Evolutionary conservation across 306 rosid species (phyloP).

Genomic region (Alnus glutinosa): DNA sequence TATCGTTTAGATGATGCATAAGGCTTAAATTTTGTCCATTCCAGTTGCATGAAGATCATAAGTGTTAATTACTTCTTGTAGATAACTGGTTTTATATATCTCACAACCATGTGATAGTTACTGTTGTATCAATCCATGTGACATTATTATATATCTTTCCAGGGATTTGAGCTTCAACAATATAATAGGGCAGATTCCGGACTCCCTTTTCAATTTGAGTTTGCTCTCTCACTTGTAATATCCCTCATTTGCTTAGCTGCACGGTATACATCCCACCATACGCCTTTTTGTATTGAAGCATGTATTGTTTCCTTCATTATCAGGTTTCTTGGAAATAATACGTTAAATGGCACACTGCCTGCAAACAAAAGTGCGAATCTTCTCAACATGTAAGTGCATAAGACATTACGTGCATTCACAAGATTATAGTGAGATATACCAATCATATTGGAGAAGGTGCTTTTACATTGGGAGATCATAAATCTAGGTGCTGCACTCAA

Average conservation of each 20-base stretch:
- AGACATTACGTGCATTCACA: background rate
- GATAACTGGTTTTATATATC: slow-evolving; percentile 3
- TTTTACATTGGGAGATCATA: background rate
- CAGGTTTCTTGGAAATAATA: too few species aligned
- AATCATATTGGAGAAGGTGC: background rate
- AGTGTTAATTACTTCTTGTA: background rate
- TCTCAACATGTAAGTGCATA: slow-evolving; percentile 53
- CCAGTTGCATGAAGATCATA: background rate
- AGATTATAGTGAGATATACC: background rate
- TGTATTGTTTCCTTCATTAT: too few species aligned
- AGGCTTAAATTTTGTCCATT: background rate
- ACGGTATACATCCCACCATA: slow-evolving; percentile 7
- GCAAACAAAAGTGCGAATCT: slow-evolving; percentile 51
- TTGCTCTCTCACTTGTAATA: slow-evolving; percentile 61
- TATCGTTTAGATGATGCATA: background rate
- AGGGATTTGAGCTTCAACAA: slow-evolving; percentile 96
- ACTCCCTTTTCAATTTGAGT: slow-evolving; percentile 66
- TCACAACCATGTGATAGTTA: background rate
- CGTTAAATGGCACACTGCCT: too few species aligned
- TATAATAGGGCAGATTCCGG: slow-evolving; percentile 56
- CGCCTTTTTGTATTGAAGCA: too few species aligned
- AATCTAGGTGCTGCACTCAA: background rate
- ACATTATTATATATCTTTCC: slow-evolving; percentile 22
- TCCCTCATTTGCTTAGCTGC: slow-evolving; percentile 13
- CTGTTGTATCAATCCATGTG: background rate